Evolutionary conservation across 2,329 filamentous ascomycete species (phyloP).

Genomic region (Fusarium musae): DNA sequence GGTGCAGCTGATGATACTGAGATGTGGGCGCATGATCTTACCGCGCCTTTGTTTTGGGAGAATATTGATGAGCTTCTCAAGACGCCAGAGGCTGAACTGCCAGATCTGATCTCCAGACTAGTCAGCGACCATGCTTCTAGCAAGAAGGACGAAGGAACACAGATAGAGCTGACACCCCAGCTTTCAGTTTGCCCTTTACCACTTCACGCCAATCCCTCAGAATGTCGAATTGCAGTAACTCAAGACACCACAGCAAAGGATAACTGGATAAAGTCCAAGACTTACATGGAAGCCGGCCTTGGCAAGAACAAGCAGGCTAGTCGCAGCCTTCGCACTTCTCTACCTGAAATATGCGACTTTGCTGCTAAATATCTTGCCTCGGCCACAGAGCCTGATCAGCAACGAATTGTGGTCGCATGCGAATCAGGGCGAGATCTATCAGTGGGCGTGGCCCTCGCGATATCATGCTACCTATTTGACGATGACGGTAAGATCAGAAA

Average conservation of each 20-base stretch:
- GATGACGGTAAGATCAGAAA: conserved; percentile 64
- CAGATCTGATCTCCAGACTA: conserved; percentile 60
- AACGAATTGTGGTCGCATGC: conserved; percentile 71
- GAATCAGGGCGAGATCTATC: conserved; percentile 83
- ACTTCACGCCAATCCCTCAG: conserved; percentile 25
- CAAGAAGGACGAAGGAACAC: conserved; percentile 7
- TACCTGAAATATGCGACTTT: conserved; percentile 72
- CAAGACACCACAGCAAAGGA: conserved; percentile 58
- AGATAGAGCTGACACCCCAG: conserved; percentile 49
- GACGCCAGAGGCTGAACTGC: conserved; percentile 72
- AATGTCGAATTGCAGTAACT: conserved; percentile 57
- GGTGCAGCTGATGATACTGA: conserved; percentile 96
- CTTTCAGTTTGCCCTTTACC: conserved; percentile 53
- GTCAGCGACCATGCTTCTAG: conserved; percentile 47
- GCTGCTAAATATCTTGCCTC: conserved; percentile 53
- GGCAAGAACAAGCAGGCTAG: conserved; percentile 81
- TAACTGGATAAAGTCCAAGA: conserved; percentile 51
- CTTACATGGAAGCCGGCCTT: conserved; percentile 69
- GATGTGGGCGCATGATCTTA: conserved; percentile 87
- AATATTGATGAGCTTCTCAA: conserved; percentile 70
- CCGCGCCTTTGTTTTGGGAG: conserved; percentile 82
- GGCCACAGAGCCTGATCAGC: not conserved
- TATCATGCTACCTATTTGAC: conserved; percentile 79
- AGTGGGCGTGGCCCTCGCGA: conserved; percentile 78
- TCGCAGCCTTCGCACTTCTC: conserved; percentile 79